phyloP scores from a whole-genome alignment of 2,329 filamentous ascomycete genomes.

The Dryadomyces quercivorus region DNA sequence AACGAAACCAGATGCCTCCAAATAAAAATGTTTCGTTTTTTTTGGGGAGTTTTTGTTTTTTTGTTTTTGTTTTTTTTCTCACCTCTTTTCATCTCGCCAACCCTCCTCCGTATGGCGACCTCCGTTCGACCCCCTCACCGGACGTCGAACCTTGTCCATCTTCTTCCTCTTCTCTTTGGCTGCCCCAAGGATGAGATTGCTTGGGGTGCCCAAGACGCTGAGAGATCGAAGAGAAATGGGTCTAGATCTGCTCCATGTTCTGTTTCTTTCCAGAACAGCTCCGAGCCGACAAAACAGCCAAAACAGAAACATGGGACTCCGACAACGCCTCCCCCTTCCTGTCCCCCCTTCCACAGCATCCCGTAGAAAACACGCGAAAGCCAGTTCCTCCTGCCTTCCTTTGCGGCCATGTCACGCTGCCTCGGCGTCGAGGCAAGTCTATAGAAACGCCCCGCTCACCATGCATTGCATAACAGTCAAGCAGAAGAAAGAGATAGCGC shows the following conservation, averaged over 20 bases:
- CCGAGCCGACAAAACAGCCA: background rate
- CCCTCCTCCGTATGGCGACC: background rate
- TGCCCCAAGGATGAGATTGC: background rate
- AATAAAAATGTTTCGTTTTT: background rate
- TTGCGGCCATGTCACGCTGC: background rate
- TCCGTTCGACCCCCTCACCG: background rate
- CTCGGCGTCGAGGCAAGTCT: background rate
- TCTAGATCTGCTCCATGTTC: background rate
- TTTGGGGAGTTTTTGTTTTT: background rate
- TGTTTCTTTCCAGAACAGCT: background rate
- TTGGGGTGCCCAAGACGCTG: background rate
- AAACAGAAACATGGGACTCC: background rate
- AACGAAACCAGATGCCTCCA: conserved; percentile 1
- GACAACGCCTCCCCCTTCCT: background rate
- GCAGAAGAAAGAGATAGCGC: background rate
- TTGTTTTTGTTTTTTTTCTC: background rate
- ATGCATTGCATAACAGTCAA: background rate
- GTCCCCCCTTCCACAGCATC: background rate
- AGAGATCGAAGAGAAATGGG: background rate
- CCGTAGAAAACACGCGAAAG: background rate
- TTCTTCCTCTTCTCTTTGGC: background rate
- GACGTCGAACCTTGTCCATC: background rate
- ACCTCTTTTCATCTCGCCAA: background rate
- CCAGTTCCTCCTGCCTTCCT: background rate
- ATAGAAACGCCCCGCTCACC: background rate